phyloP scores from a whole-genome alignment of 2,329 filamentous ascomycete genomes.

The Lecanosticta acicola region DNA sequence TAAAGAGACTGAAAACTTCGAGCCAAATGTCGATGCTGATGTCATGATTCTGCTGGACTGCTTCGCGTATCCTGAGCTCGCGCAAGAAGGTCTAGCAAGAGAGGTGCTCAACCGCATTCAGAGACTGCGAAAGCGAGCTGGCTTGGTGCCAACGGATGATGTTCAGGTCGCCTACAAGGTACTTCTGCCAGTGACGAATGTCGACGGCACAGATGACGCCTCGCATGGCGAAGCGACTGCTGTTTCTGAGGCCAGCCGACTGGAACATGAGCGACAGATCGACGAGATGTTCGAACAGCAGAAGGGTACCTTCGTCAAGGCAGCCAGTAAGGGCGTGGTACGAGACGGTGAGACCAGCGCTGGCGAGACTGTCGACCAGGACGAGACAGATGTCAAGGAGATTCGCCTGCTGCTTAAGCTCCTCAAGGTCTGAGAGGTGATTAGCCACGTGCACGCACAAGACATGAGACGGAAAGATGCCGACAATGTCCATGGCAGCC shows the following conservation, averaged over 20 bases:
- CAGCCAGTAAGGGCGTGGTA: conserved; percentile 29
- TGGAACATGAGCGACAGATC: conserved; percentile 30
- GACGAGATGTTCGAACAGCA: conserved; percentile 34
- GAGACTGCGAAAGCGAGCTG: conserved; percentile 86
- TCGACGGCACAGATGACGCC: conserved; percentile 17
- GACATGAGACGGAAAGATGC: no score
- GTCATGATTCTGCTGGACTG: conserved; percentile 87
- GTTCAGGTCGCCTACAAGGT: conserved; percentile 91
- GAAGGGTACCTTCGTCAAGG: conserved; percentile 32
- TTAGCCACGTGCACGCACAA: no score
- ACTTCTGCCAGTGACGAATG: conserved; percentile 42
- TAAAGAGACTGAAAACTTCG: conserved; percentile 64
- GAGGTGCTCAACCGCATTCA: conserved; percentile 94
- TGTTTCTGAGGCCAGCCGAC: conserved; percentile 22
- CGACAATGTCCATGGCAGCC: no score
- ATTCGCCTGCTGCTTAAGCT: conserved; percentile 68
- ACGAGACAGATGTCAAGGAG: conserved; percentile 77
- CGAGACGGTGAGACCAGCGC: conserved; percentile 31
- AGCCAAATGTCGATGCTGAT: conserved; percentile 83
- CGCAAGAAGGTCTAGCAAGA: conserved; percentile 79
- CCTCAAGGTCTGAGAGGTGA: conserved; percentile 60
- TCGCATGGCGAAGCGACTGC: conserved; percentile 23
- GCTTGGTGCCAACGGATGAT: conserved; percentile 84
- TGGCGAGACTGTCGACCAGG: conserved; percentile 62
- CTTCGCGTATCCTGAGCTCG: conserved; percentile 75